phyloP scores from a whole-genome alignment of 495 filamentous ascomycete genomes.

The Penicillium ucsense region DNA sequence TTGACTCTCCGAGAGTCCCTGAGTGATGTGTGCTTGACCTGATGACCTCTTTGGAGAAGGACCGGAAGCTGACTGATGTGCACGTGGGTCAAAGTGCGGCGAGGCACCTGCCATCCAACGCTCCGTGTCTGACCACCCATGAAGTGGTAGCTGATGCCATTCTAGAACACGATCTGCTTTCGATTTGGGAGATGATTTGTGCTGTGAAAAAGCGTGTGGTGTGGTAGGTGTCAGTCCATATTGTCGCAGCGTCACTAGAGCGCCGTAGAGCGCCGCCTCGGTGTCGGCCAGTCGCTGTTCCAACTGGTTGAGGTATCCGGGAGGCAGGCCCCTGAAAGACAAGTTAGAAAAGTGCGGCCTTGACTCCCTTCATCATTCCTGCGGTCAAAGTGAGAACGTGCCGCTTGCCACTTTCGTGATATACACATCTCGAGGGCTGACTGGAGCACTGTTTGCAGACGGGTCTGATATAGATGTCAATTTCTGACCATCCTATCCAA shows the following conservation, averaged over 20 bases:
- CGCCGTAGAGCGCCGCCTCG: slow-evolving; percentile 19
- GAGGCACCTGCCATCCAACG: slow-evolving; percentile 12
- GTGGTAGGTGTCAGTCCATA: slow-evolving; percentile 2
- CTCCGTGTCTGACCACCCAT: slow-evolving; percentile 12
- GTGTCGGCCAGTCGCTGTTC: slow-evolving; percentile 21
- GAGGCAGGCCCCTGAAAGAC: slow-evolving; percentile 13
- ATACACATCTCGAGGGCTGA: slow-evolving; percentile 19
- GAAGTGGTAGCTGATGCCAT: slow-evolving; percentile 18
- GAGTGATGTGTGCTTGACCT: too few species aligned
- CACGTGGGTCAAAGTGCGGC: slow-evolving; percentile 6
- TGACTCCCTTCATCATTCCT: too few species aligned
- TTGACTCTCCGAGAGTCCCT: too few species aligned
- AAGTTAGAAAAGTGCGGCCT: neutral
- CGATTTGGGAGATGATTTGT: slow-evolving; percentile 8
- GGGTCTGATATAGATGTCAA: slow-evolving; percentile 6
- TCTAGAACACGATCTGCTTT: slow-evolving; percentile 20
- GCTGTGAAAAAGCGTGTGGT: slow-evolving; percentile 6
- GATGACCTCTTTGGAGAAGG: too few species aligned
- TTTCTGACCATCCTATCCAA: neutral
- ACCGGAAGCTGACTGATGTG: too few species aligned
- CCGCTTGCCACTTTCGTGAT: slow-evolving; percentile 24
- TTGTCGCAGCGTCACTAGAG: slow-evolving; percentile 14
- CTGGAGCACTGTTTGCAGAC: slow-evolving; percentile 20
- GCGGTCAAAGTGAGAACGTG: neutral
- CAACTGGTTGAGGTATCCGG: slow-evolving; percentile 22